Evolutionary conservation across 2,329 filamentous ascomycete species (phyloP).

Genomic region (Macrophomina pseudophaseolina): DNA sequence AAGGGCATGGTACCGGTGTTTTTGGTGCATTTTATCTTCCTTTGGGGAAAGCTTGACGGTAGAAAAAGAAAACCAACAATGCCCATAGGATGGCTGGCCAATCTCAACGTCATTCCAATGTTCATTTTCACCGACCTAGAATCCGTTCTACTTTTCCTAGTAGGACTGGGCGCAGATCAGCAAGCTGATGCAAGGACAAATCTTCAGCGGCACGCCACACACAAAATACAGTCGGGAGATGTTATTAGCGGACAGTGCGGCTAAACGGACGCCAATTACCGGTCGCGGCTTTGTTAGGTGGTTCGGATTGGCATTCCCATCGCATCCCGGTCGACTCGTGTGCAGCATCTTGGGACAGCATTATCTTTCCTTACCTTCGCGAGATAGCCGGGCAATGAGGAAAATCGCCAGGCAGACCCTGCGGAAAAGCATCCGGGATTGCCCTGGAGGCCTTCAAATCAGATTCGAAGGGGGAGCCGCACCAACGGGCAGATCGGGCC

Average conservation of each 20-base stretch:
- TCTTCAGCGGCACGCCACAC: neutral
- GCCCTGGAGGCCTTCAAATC: slow-evolving; percentile 1
- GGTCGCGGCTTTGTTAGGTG: neutral
- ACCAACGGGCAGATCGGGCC: slow-evolving; percentile 7
- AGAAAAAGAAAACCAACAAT: slow-evolving; percentile 2
- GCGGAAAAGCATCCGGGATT: slow-evolving; percentile 4
- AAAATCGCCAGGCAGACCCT: neutral
- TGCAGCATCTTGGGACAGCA: neutral
- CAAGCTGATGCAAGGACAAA: neutral
- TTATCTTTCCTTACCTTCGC: neutral
- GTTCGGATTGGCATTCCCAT: neutral
- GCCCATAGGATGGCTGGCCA: slow-evolving; percentile 11
- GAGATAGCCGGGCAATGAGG: neutral
- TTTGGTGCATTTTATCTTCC: neutral
- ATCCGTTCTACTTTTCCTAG: neutral
- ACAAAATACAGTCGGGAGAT: neutral
- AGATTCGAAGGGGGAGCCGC: neutral
- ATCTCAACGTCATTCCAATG: neutral
- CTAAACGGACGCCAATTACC: neutral
- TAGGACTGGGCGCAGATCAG: neutral
- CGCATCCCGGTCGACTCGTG: neutral
- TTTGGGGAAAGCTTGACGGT: slow-evolving; percentile 4
- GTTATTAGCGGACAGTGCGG: neutral
- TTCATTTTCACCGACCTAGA: neutral
- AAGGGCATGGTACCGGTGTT: slow-evolving; percentile 12